Evolutionary conservation across 2,329 filamentous ascomycete genomes (phyloP).

Genomic region (Thermothelomyces thermophilus): DNA sequence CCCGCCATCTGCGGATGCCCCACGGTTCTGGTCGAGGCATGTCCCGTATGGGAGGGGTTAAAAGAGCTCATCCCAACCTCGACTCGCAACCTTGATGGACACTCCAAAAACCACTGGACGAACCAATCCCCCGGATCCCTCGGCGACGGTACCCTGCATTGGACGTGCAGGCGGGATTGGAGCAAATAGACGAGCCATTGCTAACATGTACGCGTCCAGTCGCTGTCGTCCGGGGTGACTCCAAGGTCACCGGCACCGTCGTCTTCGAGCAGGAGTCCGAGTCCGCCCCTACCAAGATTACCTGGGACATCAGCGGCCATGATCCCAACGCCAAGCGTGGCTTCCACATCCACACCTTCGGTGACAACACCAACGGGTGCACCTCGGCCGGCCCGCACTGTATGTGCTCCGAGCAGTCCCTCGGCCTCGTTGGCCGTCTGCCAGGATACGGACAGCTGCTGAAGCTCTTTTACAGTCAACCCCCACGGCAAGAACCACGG

Average conservation of each 20-base stretch:
- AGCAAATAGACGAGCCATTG: slow-evolving; percentile 9
- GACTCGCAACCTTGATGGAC: slow-evolving; percentile 40
- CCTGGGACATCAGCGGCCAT: slow-evolving; percentile 87
- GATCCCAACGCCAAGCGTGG: slow-evolving; percentile 94
- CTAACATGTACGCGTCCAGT: slow-evolving; percentile 48
- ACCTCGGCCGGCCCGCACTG: slow-evolving; percentile 97
- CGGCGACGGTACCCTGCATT: slow-evolving; percentile 15
- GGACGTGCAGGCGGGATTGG: background rate
- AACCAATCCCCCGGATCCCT: background rate
- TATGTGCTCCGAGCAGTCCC: slow-evolving; percentile 43
- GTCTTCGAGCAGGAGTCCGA: slow-evolving; percentile 90
- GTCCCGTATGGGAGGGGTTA: slow-evolving; percentile 22
- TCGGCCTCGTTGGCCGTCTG: background rate
- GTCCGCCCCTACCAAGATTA: slow-evolving; percentile 73
- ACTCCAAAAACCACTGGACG: slow-evolving; percentile 14
- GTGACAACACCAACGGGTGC: slow-evolving; percentile 99
- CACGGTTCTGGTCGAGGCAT: slow-evolving; percentile 9
- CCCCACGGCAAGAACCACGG: slow-evolving; percentile 89
- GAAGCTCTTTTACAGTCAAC: slow-evolving; percentile 62
- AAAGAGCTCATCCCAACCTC: slow-evolving; percentile 3
- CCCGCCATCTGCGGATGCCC: slow-evolving; percentile 2
- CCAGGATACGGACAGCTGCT: background rate
- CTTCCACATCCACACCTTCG: slow-evolving; percentile 98
- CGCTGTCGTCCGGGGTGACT: slow-evolving; percentile 95
- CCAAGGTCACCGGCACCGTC: slow-evolving; percentile 88